Percentiles rank a stretch among this genome's conserved stretches.
phyloP scores from a whole-genome alignment of 768 basidiomycete species.

The Mycena polygramma region DNA sequence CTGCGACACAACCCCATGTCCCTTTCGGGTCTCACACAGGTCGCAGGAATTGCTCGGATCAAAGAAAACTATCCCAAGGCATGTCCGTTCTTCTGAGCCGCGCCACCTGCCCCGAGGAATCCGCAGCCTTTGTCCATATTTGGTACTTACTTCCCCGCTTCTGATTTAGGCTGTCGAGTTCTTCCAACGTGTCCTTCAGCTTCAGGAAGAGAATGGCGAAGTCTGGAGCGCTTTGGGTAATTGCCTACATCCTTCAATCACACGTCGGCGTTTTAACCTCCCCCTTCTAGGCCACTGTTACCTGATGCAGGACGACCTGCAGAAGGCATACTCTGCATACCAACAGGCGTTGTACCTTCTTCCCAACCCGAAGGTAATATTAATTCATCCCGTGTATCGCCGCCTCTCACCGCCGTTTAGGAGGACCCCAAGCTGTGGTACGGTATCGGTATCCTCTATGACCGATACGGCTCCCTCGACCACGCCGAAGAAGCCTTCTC shows the following conservation, averaged over 20 bases:
- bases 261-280: constrained; percentile 12
- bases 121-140: constrained; percentile 44
- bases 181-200: constrained; percentile 91
- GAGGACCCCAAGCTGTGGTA: constrained; percentile 99
- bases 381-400: constrained; percentile 28
- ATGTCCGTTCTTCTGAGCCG: constrained; percentile 48
- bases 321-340: constrained; percentile 98
- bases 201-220: constrained; percentile 97
- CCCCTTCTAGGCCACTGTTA: constrained; percentile 88
- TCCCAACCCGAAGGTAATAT: constrained; percentile 89
- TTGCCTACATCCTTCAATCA: constrained; percentile 39
- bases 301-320: constrained; percentile 99
- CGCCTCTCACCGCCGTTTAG: constrained; percentile 47
- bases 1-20: constrained; percentile 95
- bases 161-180: constrained; percentile 88
- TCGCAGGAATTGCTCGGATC: constrained; percentile 96
- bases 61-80: constrained; percentile 98
- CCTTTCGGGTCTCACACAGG: constrained; percentile 90
- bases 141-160: constrained; percentile 43
- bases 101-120: constrained; percentile 39
- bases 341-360: constrained; percentile 97
- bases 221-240: constrained; percentile 96
- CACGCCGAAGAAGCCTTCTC: constrained; percentile 99
- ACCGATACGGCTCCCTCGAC: constrained; percentile 97
- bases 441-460: constrained; percentile 98